Base-by-base conservation (phyloP, 108 stramenopile genomes). In the Cyclotella baltica region DNA sequence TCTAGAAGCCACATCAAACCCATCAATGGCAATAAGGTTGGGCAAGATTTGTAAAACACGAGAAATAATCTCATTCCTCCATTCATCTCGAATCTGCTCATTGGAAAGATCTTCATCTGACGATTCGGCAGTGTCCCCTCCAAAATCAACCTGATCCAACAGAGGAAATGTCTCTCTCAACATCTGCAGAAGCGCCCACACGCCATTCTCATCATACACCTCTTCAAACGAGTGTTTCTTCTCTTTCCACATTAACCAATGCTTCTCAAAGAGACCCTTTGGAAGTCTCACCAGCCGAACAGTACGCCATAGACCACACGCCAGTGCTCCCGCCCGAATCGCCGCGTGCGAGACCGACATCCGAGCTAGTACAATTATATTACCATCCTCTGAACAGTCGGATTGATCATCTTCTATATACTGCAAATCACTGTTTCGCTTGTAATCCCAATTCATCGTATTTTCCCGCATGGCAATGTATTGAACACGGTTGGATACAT, bases 241-340 rank as follows among this genome's bases (percentile, higher is more conserved):
- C 9, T 63, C 62, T 62, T 52, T 58, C 68, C 69, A 77, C 63
- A 76, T n/a, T 35, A 67, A 38, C 75, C 66, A 76, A 67, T 69
- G 62, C 37, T 56, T 69, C 9, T 70, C 70, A 62, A 80, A 83
- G 0, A 83, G 57, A 4, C 81, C 81, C 35, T 35, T 31, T 6
- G 81, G 81, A 29, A 83, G 57, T 52, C 65, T 67, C 27, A 83
- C 81, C 33, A 70, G 40, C 53, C 66, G 40, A 28, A 76, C 81
- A 64, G 81, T 83, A 16, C 81, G 75, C 81, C 81, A 83, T 22
- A 83, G 55, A 52, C 81, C 81, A 19, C 73, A 83, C 3, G 74
- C 81, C 51, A 83, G 33, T 13, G 75, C 74, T 51, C 61, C 81
- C 34, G 75, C 81, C 9, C 71, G 81, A 33, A 83, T 61, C 1